Evolutionary conservation across 176 grass and related monocot species (phyloP).

Genomic region (Poa annua): DNA sequence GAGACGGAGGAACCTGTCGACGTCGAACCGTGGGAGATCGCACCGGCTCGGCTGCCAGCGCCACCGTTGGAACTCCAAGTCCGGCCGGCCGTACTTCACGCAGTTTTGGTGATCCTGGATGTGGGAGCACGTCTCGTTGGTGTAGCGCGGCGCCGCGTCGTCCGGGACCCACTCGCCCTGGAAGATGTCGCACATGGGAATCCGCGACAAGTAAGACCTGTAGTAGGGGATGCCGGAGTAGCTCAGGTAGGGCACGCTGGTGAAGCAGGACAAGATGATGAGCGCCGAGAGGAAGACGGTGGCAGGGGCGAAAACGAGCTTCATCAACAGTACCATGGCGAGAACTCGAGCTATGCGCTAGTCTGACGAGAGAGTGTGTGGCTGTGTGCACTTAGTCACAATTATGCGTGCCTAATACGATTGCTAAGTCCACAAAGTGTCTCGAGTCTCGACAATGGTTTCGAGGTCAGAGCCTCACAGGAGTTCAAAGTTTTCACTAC

Average conservation of each 20-base stretch:
- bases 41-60: slow-evolving; percentile 52
- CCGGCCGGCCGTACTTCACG: slow-evolving; percentile 54
- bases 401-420: slow-evolving; percentile 24
- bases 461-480: not conserved
- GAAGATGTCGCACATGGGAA: slow-evolving; percentile 58
- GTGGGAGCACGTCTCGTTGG: slow-evolving; percentile 49
- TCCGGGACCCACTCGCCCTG: slow-evolving; percentile 58
- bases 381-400: not conserved
- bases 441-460: not conserved
- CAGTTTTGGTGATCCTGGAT: slow-evolving; percentile 64
- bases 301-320: slow-evolving; percentile 44
- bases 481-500: not conserved
- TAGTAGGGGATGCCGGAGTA: slow-evolving; percentile 24
- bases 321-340: slow-evolving; percentile 41
- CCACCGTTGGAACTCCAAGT: slow-evolving; percentile 56
- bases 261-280: slow-evolving; percentile 52
- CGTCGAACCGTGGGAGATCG: slow-evolving; percentile 57
- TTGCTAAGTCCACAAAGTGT: not conserved
- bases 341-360: not conserved
- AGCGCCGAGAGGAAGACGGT: slow-evolving; percentile 52
- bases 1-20: slow-evolving; percentile 46
- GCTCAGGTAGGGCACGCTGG: slow-evolving; percentile 37
- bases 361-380: not conserved
- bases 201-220: not conserved
- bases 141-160: slow-evolving; percentile 53